Conservation (phyloP, 768 basidiomycete genomes). For the Clitopilus passeckerianus region DNA sequence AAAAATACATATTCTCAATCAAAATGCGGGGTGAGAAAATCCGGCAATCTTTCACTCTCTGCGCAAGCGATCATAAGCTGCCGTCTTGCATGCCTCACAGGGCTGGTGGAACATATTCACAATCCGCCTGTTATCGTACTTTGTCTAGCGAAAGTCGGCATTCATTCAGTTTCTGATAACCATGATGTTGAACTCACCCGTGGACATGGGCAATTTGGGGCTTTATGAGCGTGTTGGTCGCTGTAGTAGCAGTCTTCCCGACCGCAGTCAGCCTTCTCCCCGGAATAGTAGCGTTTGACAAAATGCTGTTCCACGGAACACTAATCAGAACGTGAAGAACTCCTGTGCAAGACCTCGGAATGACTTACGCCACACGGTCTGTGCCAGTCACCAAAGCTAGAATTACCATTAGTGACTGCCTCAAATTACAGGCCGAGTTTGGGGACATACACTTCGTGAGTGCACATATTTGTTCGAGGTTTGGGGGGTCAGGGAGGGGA, state of each 20-base stretch:
- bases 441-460: conserved; percentile 47
- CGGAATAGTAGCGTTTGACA: conserved; percentile 57
- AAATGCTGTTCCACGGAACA: conserved; percentile 45
- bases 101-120: conserved; percentile 62
- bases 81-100: conserved; percentile 50
- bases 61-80: conserved; percentile 22
- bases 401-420: conserved; percentile 3
- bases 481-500: background rate
- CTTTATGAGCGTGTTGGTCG: conserved; percentile 53
- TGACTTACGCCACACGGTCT: conserved; percentile 34
- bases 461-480: conserved; percentile 38
- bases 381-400: conserved; percentile 38
- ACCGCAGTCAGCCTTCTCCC: conserved; percentile 52
- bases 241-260: conserved; percentile 48
- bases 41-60: background rate
- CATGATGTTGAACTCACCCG: conserved; percentile 21
- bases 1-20: background rate
- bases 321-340: conserved; percentile 1
- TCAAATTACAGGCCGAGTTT: background rate
- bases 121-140: conserved; percentile 48
- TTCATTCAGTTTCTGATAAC: background rate
- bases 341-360: conserved; percentile 1
- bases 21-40: background rate
- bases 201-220: conserved; percentile 52
- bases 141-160: conserved; percentile 19